These are phyloP conservation scores for Mollisiaceae sp. DNA, from an alignment of 2,329 filamentous ascomycete genomes.

Conservation along the genomic window DNA sequence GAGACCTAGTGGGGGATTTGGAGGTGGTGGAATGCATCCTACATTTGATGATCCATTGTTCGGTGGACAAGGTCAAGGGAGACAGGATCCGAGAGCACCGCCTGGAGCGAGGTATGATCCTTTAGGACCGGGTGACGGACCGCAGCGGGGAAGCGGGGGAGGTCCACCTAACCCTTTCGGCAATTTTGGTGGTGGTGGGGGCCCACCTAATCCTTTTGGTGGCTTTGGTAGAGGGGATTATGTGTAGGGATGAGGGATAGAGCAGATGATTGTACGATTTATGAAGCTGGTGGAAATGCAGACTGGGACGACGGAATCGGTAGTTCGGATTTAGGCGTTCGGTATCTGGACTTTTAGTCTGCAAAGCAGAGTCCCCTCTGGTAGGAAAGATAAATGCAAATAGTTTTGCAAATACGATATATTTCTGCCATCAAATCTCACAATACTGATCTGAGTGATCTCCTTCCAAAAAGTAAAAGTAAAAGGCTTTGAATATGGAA, in stretches of 20 bases:
- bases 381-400: neutral
- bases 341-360: neutral
- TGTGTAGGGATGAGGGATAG: conserved; percentile 45
- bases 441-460: neutral
- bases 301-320: neutral
- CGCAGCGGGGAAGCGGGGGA: conserved; percentile 52
- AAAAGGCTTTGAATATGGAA: too few species aligned
- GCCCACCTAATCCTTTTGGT: neutral
- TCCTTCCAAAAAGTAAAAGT: too few species aligned
- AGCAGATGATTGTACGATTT: neutral
- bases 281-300: neutral
- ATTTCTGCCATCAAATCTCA: neutral
- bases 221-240: conserved; percentile 49
- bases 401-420: neutral
- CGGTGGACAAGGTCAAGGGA: conserved; percentile 54
- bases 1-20: conserved; percentile 45
- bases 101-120: conserved; percentile 94
- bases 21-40: conserved; percentile 83
- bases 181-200: conserved; percentile 1
- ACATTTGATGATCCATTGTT: conserved; percentile 93
- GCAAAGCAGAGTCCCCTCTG: neutral
- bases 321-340: neutral
- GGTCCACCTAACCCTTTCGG: conserved; percentile 58
- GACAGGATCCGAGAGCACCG: conserved; percentile 72
- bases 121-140: conserved; percentile 69